These are phyloP conservation scores for Dacryopinax spathularia DNA, from an alignment of 768 basidiomycete species.

Conservation along the genomic window DNA sequence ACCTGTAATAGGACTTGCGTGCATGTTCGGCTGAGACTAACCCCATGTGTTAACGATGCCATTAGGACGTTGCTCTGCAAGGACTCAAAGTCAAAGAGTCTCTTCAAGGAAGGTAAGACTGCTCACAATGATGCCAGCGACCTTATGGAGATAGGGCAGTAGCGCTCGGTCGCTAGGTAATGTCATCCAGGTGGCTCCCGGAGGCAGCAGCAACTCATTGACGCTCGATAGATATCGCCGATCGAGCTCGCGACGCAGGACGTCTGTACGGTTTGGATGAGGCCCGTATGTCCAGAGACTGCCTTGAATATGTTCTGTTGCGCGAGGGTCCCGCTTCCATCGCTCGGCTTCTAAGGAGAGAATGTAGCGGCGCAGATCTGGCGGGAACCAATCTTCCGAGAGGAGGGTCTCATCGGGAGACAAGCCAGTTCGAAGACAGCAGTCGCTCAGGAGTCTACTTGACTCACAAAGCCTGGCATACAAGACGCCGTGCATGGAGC, in stretches of 20 bases:
- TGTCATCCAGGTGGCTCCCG: background rate
- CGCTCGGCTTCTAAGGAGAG: no score
- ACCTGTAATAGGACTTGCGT: background rate
- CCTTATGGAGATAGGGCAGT: background rate
- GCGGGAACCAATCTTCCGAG: no score
- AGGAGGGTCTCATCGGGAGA: no score
- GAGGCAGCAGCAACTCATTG: background rate
- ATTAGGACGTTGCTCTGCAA: background rate
- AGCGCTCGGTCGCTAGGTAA: background rate
- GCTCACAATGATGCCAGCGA: background rate
- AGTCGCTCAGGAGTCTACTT: no score
- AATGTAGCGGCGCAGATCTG: no score
- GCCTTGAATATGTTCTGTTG: no score
- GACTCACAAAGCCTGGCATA: no score
- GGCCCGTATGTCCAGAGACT: background rate
- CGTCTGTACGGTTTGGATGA: background rate
- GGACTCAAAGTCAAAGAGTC: background rate
- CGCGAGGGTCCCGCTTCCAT: no score
- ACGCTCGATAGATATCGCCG: background rate
- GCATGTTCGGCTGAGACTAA: background rate
- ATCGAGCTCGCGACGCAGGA: background rate
- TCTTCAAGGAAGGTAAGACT: background rate
- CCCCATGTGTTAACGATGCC: background rate
- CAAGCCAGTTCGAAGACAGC: no score
- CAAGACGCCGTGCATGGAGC: no score